Evolutionary conservation across 352 stramenopile genomes (phyloP), one percentile per base, ranked within the genome.

Genomic region (Globisporangium sylvaticum): DNA sequence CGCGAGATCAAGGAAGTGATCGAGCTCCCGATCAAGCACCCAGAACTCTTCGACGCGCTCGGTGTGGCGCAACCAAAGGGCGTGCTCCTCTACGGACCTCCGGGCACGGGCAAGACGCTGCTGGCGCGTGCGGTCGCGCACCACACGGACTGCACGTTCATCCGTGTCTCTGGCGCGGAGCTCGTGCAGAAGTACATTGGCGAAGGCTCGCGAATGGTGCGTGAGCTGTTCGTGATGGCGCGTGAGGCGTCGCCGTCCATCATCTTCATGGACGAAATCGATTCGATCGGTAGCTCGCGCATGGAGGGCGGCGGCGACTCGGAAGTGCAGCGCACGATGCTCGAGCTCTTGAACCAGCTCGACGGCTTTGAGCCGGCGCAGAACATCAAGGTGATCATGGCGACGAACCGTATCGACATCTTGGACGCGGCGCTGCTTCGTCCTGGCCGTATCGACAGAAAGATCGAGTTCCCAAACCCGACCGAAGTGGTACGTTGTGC

Each of bases 221-320:
- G 98, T 56, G 98, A 99, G 82, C 85, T 99, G 6, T 99, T 99
- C 76, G 95, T 99, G 42, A 99, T 99, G 97, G 98, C 98, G 31
- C 87, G 90, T 60, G 91, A 97, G 71, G 87, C 88, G n/a, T 96
- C 97, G n/a, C 98, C 98, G 27, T 98, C 91, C 31, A 99, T 99
- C 76, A 99, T 99, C 68, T 99, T 99, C 69, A 99, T 99, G 98
- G 98, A 99, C 76, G 98, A 99, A 81, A 99, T 99, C 75, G 98
- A 99, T 81, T 99, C 94, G 55, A 99, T 99, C 70, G 98, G 98
- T 62, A 94, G 87, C 52, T 96, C 91, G 25, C 85, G 91, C 52
- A 92, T 97, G 72, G 95, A 98, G 63, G 88, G 90, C 54, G 91
- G 96, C 44, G 97, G 97, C 31, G 98, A 99, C 79, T 99, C 95